A percentile compares a stretch with the other conserved stretches of the same genome.
Evolutionary conservation across 2,329 filamentous ascomycete genomes (phyloP).

Genomic region (Paraphaeosphaeria minitans): DNA sequence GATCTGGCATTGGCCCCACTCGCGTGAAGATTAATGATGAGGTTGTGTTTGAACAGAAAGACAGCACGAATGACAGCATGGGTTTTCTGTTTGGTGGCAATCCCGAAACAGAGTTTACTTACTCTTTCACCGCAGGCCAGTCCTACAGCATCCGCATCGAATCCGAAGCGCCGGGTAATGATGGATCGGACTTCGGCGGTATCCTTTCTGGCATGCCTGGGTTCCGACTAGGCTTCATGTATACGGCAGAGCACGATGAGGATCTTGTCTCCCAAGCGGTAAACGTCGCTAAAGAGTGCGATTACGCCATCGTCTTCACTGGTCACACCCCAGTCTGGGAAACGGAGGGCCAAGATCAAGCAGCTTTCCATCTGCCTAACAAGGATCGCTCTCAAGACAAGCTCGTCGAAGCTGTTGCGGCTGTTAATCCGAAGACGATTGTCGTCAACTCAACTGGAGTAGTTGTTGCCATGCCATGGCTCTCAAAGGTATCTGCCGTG

Average conservation of each 20-base stretch:
- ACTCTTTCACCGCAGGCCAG: slow-evolving; percentile 63
- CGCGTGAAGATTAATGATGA: slow-evolving; percentile 34
- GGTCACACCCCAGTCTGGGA: slow-evolving; percentile 44
- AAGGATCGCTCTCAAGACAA: slow-evolving; percentile 61
- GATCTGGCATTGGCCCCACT: slow-evolving; percentile 43
- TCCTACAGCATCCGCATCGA: slow-evolving; percentile 64
- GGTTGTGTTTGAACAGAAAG: slow-evolving; percentile 36
- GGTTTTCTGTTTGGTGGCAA: slow-evolving; percentile 70
- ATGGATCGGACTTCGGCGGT: slow-evolving; percentile 53
- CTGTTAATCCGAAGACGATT: slow-evolving; percentile 70
- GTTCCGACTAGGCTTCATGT: slow-evolving; percentile 44
- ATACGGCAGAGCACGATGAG: slow-evolving; percentile 33
- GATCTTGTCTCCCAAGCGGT: slow-evolving; percentile 35
- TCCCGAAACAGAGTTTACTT: slow-evolving; percentile 64
- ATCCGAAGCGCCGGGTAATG: slow-evolving; percentile 59
- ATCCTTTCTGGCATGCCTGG: slow-evolving; percentile 39
- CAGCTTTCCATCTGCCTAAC: slow-evolving; percentile 58
- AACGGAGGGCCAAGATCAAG: slow-evolving; percentile 67
- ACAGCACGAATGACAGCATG: slow-evolving; percentile 64
- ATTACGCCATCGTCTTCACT: slow-evolving; percentile 41
- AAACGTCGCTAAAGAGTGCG: slow-evolving; percentile 32
- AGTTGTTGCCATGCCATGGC: slow-evolving; percentile 73
- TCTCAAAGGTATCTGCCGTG: slow-evolving; percentile 50
- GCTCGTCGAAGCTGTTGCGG: slow-evolving; percentile 68
- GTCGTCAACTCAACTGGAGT: slow-evolving; percentile 81